Conservation (phyloP, 1,139 yeast species). For the Magnusiomyces sp. region DNA sequence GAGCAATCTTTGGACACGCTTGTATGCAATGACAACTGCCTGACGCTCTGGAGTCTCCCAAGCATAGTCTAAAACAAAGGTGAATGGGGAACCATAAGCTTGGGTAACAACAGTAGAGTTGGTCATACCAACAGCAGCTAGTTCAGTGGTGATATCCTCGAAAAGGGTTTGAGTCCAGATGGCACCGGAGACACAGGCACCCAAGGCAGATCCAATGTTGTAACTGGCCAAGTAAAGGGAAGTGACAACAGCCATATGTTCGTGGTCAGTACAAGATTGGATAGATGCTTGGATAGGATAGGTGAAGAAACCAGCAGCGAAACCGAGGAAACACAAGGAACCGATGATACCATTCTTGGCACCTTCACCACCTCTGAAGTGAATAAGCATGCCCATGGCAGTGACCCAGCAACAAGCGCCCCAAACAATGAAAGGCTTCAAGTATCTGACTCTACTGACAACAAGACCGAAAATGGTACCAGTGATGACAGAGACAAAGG, state of each 20-base stretch:
- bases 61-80: slow-evolving; percentile 38
- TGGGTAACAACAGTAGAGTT: slow-evolving; percentile 31
- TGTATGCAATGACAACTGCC: slow-evolving; percentile 51
- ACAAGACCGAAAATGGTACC: slow-evolving; percentile 53
- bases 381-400: slow-evolving; percentile 50
- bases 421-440: slow-evolving; percentile 51
- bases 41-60: slow-evolving; percentile 57
- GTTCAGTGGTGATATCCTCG: slow-evolving; percentile 21
- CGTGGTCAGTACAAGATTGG: slow-evolving; percentile 50
- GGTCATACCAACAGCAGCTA: slow-evolving; percentile 16
- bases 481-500: slow-evolving; percentile 56
- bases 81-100: slow-evolving; percentile 50
- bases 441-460: slow-evolving; percentile 43
- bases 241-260: slow-evolving; percentile 40
- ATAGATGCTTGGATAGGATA: slow-evolving; percentile 62
- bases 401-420: slow-evolving; percentile 51
- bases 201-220: slow-evolving; percentile 40
- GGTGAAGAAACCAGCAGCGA: slow-evolving; percentile 66
- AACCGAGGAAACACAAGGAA: slow-evolving; percentile 55
- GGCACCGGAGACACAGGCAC: slow-evolving; percentile 41
- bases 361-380: slow-evolving; percentile 46
- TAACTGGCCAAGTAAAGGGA: slow-evolving; percentile 37
- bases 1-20: slow-evolving; percentile 49
- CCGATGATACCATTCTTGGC: slow-evolving; percentile 56
- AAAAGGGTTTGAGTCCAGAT: slow-evolving; percentile 41